Evolutionary conservation across 148 eudicot species (phyloP), one percentile per base, ranked within the genome.

Genomic region (Fallopia convolvulus): DNA sequence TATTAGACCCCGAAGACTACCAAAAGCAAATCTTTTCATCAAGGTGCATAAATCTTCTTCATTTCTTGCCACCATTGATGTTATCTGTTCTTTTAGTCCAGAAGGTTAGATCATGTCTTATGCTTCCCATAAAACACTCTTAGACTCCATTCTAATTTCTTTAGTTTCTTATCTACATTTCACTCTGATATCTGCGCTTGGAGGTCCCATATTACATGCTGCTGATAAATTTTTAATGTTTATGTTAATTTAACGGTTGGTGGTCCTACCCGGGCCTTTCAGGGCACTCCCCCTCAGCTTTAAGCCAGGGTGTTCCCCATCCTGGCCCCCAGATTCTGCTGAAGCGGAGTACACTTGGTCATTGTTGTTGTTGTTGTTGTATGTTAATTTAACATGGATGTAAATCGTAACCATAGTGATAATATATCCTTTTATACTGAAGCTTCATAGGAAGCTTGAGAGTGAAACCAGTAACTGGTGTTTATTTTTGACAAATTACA

Each of bases 401-500:
- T 11, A 14, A 36, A 5, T 5, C 17, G 21, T 15, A 36, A 13
- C 15, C 32, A 0, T 68, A 42, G 20, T 32, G 72, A 36, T 36
- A 33, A 68, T 68, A 46, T 33, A 36, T 36, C 21, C 44, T 68
- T 66, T 14, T 9, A 66, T 30, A 32, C 21, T 68, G 41, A 68
- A 68, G 72, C 33, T 36, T 68, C 21, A 33, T 68, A 36, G 39
- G 40, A 68, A 33, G 44, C 36, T 68, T 33, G 44, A 68, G 39
- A 39, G 44, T 68, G 46, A 36, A 68, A 15, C 20, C 44, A 68
- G 21, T 17, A 68, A 36, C 20, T 15, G 39, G 20, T 33, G 21
- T 68, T 68, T 39, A 33, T 68, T 68, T 68, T 11, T 32, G 40
- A 63, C 70, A 12, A 63, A 63, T 63, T 63, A 41, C 40, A 63